phyloP scores from a whole-genome alignment of 805 yeast genomes.

The Monosporozyma unispora region DNA sequence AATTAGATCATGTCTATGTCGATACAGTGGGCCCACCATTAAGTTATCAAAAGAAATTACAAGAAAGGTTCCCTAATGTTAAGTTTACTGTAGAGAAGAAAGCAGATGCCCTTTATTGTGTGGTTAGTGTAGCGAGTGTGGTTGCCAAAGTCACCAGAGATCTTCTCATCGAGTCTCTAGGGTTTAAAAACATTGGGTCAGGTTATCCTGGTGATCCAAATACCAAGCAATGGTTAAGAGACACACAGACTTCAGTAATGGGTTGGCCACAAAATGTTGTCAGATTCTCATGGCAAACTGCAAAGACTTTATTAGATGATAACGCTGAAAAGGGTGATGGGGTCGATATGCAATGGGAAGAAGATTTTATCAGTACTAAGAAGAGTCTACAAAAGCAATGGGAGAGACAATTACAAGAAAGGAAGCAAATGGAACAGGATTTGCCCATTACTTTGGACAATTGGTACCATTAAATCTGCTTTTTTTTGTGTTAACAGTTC shows the following conservation, averaged over 20 bases:
- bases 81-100: slow-evolving; percentile 82
- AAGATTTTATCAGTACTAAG: slow-evolving; percentile 30
- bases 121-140: slow-evolving; percentile 89
- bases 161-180: slow-evolving; percentile 29
- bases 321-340: slow-evolving; percentile 32
- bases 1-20: slow-evolving; percentile 64
- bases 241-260: slow-evolving; percentile 56
- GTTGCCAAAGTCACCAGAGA: slow-evolving; percentile 97
- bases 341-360: slow-evolving; percentile 52
- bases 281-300: slow-evolving; percentile 91
- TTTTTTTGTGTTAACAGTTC: neutral
- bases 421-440: slow-evolving; percentile 1
- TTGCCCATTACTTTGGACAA: slow-evolving; percentile 21
- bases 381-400: slow-evolving; percentile 22
- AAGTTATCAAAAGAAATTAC: slow-evolving; percentile 68
- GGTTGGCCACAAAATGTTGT: slow-evolving; percentile 76
- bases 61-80: slow-evolving; percentile 56
- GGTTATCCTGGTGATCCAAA: slow-evolving; percentile 94
- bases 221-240: slow-evolving; percentile 67
- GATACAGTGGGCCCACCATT: slow-evolving; percentile 97
- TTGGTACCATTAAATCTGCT: slow-evolving; percentile 7
- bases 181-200: slow-evolving; percentile 53
- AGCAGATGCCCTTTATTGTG: slow-evolving; percentile 87
- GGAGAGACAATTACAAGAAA: slow-evolving; percentile 7
- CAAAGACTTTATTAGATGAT: slow-evolving; percentile 58